These are phyloP conservation scores for Alternaria gaisen DNA, from an alignment of 2,329 filamentous ascomycete genomes.

Conservation along the genomic window DNA sequence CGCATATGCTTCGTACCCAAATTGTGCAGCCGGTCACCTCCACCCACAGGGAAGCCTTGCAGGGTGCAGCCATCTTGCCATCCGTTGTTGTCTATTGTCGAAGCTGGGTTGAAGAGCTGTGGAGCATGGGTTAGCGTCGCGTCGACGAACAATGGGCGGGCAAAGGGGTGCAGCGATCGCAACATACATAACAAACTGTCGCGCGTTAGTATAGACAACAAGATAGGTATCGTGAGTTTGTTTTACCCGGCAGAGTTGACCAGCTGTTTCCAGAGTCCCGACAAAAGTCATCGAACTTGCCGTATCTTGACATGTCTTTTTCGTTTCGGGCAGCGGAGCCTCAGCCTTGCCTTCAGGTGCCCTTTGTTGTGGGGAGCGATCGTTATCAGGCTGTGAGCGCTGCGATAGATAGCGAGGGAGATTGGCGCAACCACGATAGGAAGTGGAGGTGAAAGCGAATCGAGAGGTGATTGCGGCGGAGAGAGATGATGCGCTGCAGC, in stretches of 20 bases:
- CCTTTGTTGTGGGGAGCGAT: constrained; percentile 22
- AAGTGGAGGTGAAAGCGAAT: constrained; percentile 16
- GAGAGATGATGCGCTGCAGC: constrained; percentile 33
- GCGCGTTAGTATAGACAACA: constrained; percentile 36
- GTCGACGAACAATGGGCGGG: constrained; percentile 19
- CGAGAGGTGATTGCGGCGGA: constrained; percentile 17
- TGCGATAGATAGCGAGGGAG: constrained; percentile 12
- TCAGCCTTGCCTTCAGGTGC: constrained; percentile 29
- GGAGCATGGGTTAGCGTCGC: constrained; percentile 39
- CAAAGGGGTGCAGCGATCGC: constrained; percentile 19
- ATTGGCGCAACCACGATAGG: constrained; percentile 20
- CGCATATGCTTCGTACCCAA: constrained; percentile 67
- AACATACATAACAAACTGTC: constrained; percentile 60
- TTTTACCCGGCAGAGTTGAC: constrained; percentile 53
- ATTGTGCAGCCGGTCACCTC: constrained; percentile 76
- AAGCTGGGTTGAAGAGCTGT: constrained; percentile 70
- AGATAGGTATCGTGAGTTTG: background rate
- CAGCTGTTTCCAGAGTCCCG: constrained; percentile 56
- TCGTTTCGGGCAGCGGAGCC: constrained; percentile 24
- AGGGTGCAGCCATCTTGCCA: constrained; percentile 74
- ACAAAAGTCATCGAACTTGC: constrained; percentile 58
- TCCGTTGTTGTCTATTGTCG: constrained; percentile 68
- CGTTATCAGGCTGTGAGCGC: constrained; percentile 12
- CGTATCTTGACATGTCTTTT: constrained; percentile 39
- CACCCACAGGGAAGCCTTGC: constrained; percentile 75